phyloP scores from a whole-genome alignment of 2,329 filamentous ascomycete species.

The Phialemoniopsis sp. region DNA sequence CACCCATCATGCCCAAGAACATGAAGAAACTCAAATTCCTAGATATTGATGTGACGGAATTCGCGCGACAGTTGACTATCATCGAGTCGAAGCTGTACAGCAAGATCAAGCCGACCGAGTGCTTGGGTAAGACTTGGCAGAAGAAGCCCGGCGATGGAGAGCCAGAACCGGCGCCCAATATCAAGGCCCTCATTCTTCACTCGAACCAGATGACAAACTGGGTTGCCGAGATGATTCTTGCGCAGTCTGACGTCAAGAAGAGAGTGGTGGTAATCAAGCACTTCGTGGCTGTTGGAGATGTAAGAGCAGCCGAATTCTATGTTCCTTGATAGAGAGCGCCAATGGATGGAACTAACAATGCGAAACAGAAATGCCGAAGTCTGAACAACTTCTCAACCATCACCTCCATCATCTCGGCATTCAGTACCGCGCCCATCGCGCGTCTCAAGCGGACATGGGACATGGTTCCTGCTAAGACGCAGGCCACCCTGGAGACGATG shows the following conservation, averaged over 20 bases:
- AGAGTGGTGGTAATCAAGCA: constrained; percentile 97
- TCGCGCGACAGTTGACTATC: constrained; percentile 95
- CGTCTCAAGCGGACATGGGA: constrained; percentile 92
- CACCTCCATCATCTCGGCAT: constrained; percentile 94
- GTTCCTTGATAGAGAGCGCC: too few species aligned
- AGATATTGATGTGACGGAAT: constrained; percentile 93
- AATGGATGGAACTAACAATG: constrained; percentile 11
- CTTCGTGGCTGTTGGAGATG: constrained; percentile 93
- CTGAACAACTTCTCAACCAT: constrained; percentile 97
- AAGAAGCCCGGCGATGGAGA: constrained; percentile 84
- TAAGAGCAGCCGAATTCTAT: constrained; percentile 57
- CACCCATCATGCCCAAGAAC: constrained; percentile 93
- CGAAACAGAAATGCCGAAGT: constrained; percentile 77
- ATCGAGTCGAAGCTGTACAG: constrained; percentile 93
- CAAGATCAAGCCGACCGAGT: constrained; percentile 94
- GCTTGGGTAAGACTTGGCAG: constrained; percentile 98
- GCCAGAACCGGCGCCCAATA: constrained; percentile 83
- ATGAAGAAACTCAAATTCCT: constrained; percentile 99
- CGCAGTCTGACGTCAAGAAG: constrained; percentile 91
- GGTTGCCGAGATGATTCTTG: constrained; percentile 98
- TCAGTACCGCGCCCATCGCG: constrained; percentile 92
- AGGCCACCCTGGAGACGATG: constrained; percentile 81
- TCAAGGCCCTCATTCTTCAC: constrained; percentile 93
- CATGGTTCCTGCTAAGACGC: constrained; percentile 82
- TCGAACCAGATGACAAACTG: constrained; percentile 99